A percentile compares a stretch with the other conserved stretches of the same genome.
phyloP scores from a whole-genome alignment of 1,284 basidiomycete genomes.

The Microbotryum scabiosae region DNA sequence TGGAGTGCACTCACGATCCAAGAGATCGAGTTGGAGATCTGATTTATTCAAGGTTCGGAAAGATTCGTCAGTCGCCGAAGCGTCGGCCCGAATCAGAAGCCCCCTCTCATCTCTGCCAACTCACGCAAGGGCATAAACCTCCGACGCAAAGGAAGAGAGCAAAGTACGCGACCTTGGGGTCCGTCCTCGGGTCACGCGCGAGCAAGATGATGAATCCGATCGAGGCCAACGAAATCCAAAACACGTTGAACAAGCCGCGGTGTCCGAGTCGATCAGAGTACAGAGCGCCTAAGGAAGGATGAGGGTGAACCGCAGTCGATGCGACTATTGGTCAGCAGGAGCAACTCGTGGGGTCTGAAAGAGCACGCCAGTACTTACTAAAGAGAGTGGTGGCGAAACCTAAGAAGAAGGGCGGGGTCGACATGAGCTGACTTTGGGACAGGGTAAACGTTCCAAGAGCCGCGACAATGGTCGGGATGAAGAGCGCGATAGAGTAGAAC shows the following conservation, averaged over 20 bases:
- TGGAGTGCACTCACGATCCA: slow-evolving; percentile 41
- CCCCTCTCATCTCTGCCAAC: slow-evolving; percentile 28
- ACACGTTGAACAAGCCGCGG: background rate
- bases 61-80: no score
- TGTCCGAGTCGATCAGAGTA: background rate
- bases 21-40: slow-evolving; percentile 42
- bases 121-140: slow-evolving; percentile 18
- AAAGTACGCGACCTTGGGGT: background rate
- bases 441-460: slow-evolving; percentile 40
- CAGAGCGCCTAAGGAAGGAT: slow-evolving; percentile 1
- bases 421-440: slow-evolving; percentile 41
- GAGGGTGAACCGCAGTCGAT: background rate
- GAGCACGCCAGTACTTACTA: background rate
- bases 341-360: slow-evolving; percentile 30
- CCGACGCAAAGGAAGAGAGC: slow-evolving; percentile 14
- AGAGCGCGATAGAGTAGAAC: slow-evolving; percentile 28
- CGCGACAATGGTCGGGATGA: slow-evolving; percentile 42
- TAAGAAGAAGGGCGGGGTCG: slow-evolving; percentile 36
- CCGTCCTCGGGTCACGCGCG: background rate
- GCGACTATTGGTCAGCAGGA: background rate
- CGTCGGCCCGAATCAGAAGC: background rate
- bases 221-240: background rate
- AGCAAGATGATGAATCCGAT: slow-evolving; percentile 4
- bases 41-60: background rate
- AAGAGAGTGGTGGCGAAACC: background rate